Conservation (phyloP, 495 filamentous ascomycete genomes). For the Penicillium pulvis region DNA sequence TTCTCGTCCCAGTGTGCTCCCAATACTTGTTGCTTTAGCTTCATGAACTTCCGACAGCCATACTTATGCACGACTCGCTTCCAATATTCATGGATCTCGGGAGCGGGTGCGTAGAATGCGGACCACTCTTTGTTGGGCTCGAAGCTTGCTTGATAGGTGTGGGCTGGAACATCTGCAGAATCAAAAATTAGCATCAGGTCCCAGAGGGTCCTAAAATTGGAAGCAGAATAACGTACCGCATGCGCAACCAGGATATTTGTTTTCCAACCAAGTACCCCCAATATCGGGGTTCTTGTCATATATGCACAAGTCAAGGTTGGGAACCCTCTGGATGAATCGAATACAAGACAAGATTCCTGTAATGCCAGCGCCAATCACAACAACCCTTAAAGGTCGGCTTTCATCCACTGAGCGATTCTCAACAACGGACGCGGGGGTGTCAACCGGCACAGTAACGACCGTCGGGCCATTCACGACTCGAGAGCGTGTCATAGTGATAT, state of each 20-base stretch:
- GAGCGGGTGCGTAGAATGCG: slow-evolving; percentile 56
- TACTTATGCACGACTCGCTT: slow-evolving; percentile 46
- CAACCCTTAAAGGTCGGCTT: slow-evolving; percentile 55
- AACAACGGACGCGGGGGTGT: slow-evolving; percentile 18
- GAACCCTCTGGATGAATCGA: slow-evolving; percentile 57
- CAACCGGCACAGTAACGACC: background rate
- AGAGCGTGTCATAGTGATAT: slow-evolving; percentile 19
- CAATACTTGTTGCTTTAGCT: slow-evolving; percentile 39
- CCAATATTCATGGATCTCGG: slow-evolving; percentile 63
- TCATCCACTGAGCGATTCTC: slow-evolving; percentile 58
- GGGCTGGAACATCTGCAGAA: slow-evolving; percentile 41
- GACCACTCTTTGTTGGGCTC: slow-evolving; percentile 61
- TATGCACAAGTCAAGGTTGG: slow-evolving; percentile 61
- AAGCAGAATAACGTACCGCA: slow-evolving; percentile 40
- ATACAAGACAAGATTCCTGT: slow-evolving; percentile 65
- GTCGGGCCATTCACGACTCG: slow-evolving; percentile 3
- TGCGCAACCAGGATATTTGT: slow-evolving; percentile 68
- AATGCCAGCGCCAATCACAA: slow-evolving; percentile 67
- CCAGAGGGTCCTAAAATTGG: background rate
- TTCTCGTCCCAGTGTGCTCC: slow-evolving; percentile 44
- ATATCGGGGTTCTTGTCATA: slow-evolving; percentile 81
- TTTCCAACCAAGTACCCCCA: slow-evolving; percentile 74
- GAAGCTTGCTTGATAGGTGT: slow-evolving; percentile 55
- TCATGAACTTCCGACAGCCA: slow-evolving; percentile 41
- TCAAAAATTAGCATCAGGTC: background rate